Evolutionary conservation across 2,329 filamentous ascomycete genomes (phyloP).

Genomic region (Kalaharituber pfeilii): DNA sequence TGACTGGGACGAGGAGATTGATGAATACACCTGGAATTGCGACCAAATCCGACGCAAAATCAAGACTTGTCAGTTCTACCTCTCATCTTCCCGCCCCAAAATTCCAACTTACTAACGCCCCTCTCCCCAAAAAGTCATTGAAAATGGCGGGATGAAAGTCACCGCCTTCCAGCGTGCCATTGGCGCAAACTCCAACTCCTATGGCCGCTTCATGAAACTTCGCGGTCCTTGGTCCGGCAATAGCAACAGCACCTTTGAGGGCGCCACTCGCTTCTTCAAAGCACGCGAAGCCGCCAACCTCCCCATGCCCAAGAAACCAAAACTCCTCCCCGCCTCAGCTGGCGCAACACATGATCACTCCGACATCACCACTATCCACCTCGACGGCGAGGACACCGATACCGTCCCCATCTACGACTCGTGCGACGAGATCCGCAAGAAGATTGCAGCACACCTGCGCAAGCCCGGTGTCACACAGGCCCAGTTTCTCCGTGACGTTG

Average conservation of each 20-base stretch:
- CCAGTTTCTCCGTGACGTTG: conserved; percentile 35
- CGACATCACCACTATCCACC: conserved; percentile 30
- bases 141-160: conserved; percentile 31
- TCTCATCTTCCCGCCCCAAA: neutral
- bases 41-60: conserved; percentile 30
- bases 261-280: conserved; percentile 34
- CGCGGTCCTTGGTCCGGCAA: conserved; percentile 29
- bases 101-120: neutral
- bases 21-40: conserved; percentile 18
- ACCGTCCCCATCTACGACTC: conserved; percentile 38
- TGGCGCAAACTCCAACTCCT: conserved; percentile 26
- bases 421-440: conserved; percentile 40
- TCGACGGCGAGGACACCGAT: conserved; percentile 34
- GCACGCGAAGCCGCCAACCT: conserved; percentile 35
- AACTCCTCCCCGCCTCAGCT: neutral
- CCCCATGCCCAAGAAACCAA: conserved; percentile 22
- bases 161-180: conserved; percentile 30
- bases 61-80: conserved; percentile 17
- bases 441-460: conserved; percentile 37
- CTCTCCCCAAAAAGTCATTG: conserved; percentile 24
- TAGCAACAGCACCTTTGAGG: conserved; percentile 25
- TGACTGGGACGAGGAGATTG: neutral
- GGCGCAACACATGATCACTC: neutral
- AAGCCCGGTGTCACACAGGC: conserved; percentile 35
- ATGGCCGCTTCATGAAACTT: conserved; percentile 35